Evolutionary conservation across 2,329 filamentous ascomycete species (phyloP).

Genomic region (Fusarium piperis): DNA sequence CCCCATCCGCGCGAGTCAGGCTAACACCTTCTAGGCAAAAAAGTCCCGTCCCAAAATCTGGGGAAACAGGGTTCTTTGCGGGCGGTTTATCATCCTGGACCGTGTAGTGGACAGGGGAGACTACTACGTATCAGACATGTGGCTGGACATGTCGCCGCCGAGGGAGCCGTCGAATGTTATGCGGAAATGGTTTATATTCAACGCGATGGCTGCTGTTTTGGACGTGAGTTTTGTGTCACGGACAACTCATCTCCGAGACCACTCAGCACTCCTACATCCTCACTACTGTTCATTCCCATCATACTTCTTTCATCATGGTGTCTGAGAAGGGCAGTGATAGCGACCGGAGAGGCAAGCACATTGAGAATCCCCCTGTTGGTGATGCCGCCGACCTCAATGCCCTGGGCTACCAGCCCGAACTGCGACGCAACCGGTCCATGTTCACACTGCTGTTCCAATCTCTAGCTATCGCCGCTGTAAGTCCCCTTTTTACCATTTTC

Average conservation of each 20-base stretch:
- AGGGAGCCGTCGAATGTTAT: conserved; percentile 17
- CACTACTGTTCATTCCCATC: neutral
- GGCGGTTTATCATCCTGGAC: conserved; percentile 2
- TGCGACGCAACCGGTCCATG: conserved; percentile 41
- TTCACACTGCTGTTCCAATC: conserved; percentile 43
- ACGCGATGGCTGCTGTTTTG: neutral
- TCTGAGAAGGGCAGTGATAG: conserved; percentile 29
- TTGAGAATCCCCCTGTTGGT: neutral
- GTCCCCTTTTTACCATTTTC: neutral
- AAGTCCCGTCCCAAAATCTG: conserved; percentile 23
- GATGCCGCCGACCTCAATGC: conserved; percentile 44
- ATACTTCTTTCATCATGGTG: neutral
- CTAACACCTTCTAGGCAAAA: conserved; percentile 32
- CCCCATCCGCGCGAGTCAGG: neutral
- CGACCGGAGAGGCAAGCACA: conserved; percentile 5
- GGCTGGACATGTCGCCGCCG: neutral
- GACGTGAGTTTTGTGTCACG: neutral
- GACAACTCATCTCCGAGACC: neutral
- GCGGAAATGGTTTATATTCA: conserved; percentile 20
- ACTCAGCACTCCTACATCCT: neutral
- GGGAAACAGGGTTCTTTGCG: conserved; percentile 14
- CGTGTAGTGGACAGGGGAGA: conserved; percentile 2
- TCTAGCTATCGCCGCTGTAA: conserved; percentile 42
- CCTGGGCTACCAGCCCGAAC: conserved; percentile 60
- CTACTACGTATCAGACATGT: conserved; percentile 3